A percentile compares a stretch with the other conserved stretches of the same genome.
Conservation (phyloP, 768 basidiomycete species). For the Termitomyces sp. region DNA sequence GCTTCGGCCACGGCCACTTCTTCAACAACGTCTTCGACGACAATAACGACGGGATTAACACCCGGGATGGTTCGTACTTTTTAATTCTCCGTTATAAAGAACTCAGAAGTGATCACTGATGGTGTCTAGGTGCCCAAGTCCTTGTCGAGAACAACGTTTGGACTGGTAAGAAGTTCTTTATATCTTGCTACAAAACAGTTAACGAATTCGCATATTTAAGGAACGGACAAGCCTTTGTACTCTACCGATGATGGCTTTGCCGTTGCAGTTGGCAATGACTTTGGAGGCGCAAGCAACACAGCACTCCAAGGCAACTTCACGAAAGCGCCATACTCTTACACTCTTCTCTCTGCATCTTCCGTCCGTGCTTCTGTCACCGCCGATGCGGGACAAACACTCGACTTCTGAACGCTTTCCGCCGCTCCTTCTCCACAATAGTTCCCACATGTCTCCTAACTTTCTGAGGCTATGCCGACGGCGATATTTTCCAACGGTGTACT, state of each 20-base stretch:
- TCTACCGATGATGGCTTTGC: conserved; percentile 38
- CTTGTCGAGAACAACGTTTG: conserved; percentile 47
- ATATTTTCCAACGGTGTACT: not conserved
- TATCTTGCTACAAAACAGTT: not conserved
- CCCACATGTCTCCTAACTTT: not conserved
- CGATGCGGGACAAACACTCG: conserved; percentile 28
- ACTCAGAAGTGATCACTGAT: too few relatives aligned
- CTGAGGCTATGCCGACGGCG: not conserved
- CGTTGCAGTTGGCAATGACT: conserved; percentile 35
- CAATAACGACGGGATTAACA: conserved; percentile 43
- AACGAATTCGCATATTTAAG: conserved; percentile 2
- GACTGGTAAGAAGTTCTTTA: conserved; percentile 24
- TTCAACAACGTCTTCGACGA: conserved; percentile 42
- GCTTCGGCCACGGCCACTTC: conserved; percentile 43
- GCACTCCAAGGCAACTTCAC: conserved; percentile 31
- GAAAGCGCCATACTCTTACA: conserved; percentile 31
- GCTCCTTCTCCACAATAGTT: not conserved
- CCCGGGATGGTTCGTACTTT: conserved; percentile 33
- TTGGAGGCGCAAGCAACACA: conserved; percentile 28
- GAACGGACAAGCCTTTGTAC: conserved; percentile 36
- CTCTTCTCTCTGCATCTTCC: conserved; percentile 22
- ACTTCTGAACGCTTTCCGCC: conserved; percentile 18
- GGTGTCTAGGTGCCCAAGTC: conserved; percentile 34
- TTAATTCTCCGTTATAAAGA: too few relatives aligned
- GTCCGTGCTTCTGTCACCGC: conserved; percentile 25